Evolutionary conservation across 2,329 filamentous ascomycete species (phyloP).

Genomic region (Clarireedia homoeocarpa): DNA sequence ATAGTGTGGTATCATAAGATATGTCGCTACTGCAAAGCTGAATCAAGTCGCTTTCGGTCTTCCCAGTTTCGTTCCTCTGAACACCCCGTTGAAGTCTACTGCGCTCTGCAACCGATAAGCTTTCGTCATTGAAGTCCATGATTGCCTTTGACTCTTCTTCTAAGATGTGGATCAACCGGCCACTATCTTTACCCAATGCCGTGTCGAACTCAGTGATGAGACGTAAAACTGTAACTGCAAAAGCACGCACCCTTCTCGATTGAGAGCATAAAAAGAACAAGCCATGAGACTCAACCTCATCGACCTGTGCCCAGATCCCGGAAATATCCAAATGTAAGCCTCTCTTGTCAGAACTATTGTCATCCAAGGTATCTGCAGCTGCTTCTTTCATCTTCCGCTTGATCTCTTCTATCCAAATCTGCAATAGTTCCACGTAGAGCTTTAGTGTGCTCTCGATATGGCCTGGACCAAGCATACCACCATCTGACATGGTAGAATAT

Average conservation of each 20-base stretch:
- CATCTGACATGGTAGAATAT: slow-evolving; percentile 96
- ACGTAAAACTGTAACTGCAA: slow-evolving; percentile 85
- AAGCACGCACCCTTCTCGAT: slow-evolving; percentile 78
- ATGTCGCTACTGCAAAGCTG: slow-evolving; percentile 94
- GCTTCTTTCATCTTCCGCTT: slow-evolving; percentile 75
- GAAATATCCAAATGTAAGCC: slow-evolving; percentile 77
- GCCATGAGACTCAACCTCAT: slow-evolving; percentile 93
- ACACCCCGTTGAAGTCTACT: slow-evolving; percentile 88
- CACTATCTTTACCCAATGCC: slow-evolving; percentile 68
- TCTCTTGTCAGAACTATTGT: slow-evolving; percentile 56
- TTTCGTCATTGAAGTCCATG: slow-evolving; percentile 87
- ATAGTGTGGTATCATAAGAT: slow-evolving; percentile 87
- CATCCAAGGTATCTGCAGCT: slow-evolving; percentile 55
- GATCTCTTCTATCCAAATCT: slow-evolving; percentile 98
- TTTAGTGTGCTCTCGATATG: slow-evolving; percentile 93
- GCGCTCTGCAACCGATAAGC: slow-evolving; percentile 82
- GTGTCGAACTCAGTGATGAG: slow-evolving; percentile 91
- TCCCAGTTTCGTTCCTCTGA: slow-evolving; percentile 62
- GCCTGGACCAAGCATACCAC: slow-evolving; percentile 85
- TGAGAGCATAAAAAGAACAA: slow-evolving; percentile 97
- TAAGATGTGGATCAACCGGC: slow-evolving; percentile 80
- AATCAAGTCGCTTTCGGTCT: slow-evolving; percentile 72
- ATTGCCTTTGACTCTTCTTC: slow-evolving; percentile 84
- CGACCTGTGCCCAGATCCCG: slow-evolving; percentile 84
- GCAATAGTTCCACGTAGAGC: slow-evolving; percentile 85